phyloP scores from a whole-genome alignment of 2,329 filamentous ascomycete species.

The Aspergillus costaricaensis region DNA sequence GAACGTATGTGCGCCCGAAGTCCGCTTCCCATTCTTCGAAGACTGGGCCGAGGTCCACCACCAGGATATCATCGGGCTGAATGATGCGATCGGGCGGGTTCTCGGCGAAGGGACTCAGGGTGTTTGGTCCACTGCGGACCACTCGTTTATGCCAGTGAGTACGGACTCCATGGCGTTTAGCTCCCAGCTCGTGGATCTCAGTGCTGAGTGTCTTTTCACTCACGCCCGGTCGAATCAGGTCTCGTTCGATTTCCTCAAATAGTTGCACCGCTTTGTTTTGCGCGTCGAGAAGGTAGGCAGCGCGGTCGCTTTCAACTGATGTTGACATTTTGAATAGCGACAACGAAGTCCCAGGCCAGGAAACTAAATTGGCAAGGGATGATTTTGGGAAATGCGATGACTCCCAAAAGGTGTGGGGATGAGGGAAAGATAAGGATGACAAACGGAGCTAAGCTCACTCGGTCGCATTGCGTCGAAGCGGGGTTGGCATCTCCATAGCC shows the following conservation, averaged over 20 bases:
- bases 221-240: constrained; percentile 51
- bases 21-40: constrained; percentile 58
- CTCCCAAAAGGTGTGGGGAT: too few relatives aligned
- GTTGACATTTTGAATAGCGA: neutral
- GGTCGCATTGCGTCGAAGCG: too few relatives aligned
- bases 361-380: too few relatives aligned
- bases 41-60: constrained; percentile 55
- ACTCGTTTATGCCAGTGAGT: constrained; percentile 59
- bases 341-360: too few relatives aligned
- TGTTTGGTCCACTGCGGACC: constrained; percentile 54
- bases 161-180: constrained; percentile 45
- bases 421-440: too few relatives aligned
- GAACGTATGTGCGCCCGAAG: constrained; percentile 56
- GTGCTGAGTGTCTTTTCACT: constrained; percentile 52
- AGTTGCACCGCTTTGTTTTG: constrained; percentile 50
- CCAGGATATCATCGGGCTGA: constrained; percentile 52
- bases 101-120: constrained; percentile 50
- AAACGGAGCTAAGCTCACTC: too few relatives aligned
- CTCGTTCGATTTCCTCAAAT: constrained; percentile 51
- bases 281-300: constrained; percentile 47
- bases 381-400: too few relatives aligned
- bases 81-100: constrained; percentile 55
- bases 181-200: constrained; percentile 50
- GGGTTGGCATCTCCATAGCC: too few relatives aligned
- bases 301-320: constrained; percentile 27